Base-by-base conservation (phyloP, 1,284 basidiomycete genomes). In the Cyathus pygmaeus region DNA sequence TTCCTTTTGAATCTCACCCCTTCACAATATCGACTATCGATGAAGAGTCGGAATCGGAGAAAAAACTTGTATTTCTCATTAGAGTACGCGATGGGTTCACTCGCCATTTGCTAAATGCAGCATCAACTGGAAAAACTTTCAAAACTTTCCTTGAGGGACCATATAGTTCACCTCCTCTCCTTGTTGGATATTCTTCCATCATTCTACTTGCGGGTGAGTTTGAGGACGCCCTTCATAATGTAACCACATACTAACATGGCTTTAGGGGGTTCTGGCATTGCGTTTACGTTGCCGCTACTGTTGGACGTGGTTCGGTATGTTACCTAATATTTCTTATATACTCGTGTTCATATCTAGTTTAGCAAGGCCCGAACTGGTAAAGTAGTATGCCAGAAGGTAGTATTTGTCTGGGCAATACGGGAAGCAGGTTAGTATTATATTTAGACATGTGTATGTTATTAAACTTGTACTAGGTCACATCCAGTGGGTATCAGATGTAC, bases 91-190 rank as follows among this genome's bases (percentile, higher is more conserved):
- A 77, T 30, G 88, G 88, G 5, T 81, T 86, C 68, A 88, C 85
- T 0, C 77, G 75, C 60, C 76, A 78, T 4, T 71, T 88, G 50
- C 69, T 77, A 29, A 67, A 79, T 21, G 71, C 68, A 21, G 75
- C 80, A 5, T 62, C 66, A 33, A 71, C 66, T 60, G 71, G 70
- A 31, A 69, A 69, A 41, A 72, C 69, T 39, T 72, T 81, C 55
- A 78, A 76, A 42, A 81, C 83, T 10, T 78, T 82, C 56, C 56
- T 89, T 15, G 86, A 88, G 62, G 87, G 86, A 0, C 86, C 87
- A 27, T 87, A 87, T 63, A 84, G 86, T 7, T 69, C 76, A 17
- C 81, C 85, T 0, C 82, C 85, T 2, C 67, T 81, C 47, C 68
- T 87, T 23, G 65, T 76, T 31, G 74, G 76, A 13, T 87, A 80